Base-by-base conservation (phyloP, 257 asterid species). In the Solanum chiquidenum region DNA sequence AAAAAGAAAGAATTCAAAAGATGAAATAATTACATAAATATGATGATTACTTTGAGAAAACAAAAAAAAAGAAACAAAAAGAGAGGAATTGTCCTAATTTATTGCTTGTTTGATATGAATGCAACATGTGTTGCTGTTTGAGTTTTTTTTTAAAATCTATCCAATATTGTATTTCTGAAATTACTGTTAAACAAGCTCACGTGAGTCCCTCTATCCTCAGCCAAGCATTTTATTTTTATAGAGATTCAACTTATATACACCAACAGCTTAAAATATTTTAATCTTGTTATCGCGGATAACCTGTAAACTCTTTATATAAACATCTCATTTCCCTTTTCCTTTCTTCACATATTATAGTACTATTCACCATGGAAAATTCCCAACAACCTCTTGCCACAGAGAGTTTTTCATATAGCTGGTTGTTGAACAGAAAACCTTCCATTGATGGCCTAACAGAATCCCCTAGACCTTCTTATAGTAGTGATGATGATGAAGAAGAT, bases 321-420 rank as follows among this genome's bases (percentile, higher is more conserved):
- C 89, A 72, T 35, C 86, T 25, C 86, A 77, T 23, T 79, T 75
- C 29, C 85, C 69, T 55, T n/a, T 46, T 52, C 34, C 85, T 86
- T 87, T 49, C 66, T 35, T 88, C 85, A 69, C 79, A 49, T 71
- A 25, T 55, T 20, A 12, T 44, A 20, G 12, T 34, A 73, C 44
- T 35, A 42, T 35, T 83, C 85, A 58, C 85, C 13, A 94, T 94
- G 98, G 98, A 94, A 86, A 90, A 89, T 86, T 89, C 93, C 12
- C 89, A 93, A 11, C 89, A 90, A 7, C 89, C 92, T 68, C 86
- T 93, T 38, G 95, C 96, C 87, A 92, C 95, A 9, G 96, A 94
- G 86, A 94, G 98, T 18, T 94, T 94, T 76, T 94, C 98, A 18
- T 91, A 92, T 92, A 94, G 96, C n/a, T 94, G 98, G 96, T 90